These are phyloP conservation scores for Suillus hirtellus DNA, from an alignment of 768 basidiomycete genomes.

Conservation along the genomic window DNA sequence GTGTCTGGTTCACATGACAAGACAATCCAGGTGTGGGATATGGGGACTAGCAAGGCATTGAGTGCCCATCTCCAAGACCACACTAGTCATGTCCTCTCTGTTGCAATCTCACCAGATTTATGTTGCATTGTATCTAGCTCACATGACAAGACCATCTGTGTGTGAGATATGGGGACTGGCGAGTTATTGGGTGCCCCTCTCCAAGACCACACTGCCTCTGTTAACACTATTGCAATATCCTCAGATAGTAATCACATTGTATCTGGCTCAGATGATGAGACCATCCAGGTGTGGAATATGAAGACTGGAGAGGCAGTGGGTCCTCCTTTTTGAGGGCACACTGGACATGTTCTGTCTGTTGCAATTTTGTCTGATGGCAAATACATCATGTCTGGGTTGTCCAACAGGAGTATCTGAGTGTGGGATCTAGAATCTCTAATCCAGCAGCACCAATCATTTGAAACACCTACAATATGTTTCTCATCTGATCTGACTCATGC, in stretches of 20 bases:
- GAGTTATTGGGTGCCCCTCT: not conserved
- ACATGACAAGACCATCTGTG: not conserved
- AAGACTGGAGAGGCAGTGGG: not conserved
- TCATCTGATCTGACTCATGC: not conserved
- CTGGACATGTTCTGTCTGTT: not conserved
- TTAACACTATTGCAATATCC: not conserved
- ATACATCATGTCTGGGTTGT: not conserved
- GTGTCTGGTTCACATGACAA: too few relatives aligned
- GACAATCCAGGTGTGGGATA: not conserved
- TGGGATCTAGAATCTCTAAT: not conserved
- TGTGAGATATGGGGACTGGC: not conserved
- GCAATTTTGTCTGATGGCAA: not conserved
- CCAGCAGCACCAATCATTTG: not conserved
- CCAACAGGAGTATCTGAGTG: not conserved
- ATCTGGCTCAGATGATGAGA: not conserved
- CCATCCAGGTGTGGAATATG: not conserved
- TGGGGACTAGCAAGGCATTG: not conserved
- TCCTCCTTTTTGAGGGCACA: not conserved
- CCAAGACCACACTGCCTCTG: rapidly evolving
- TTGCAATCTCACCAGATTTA: not conserved
- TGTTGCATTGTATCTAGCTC: not conserved
- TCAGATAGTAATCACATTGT: not conserved
- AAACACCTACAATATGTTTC: not conserved
- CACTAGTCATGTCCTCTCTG: not conserved
- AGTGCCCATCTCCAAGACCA: not conserved